phyloP scores from a whole-genome alignment of 768 basidiomycete genomes.

The Boletus speciosus region DNA sequence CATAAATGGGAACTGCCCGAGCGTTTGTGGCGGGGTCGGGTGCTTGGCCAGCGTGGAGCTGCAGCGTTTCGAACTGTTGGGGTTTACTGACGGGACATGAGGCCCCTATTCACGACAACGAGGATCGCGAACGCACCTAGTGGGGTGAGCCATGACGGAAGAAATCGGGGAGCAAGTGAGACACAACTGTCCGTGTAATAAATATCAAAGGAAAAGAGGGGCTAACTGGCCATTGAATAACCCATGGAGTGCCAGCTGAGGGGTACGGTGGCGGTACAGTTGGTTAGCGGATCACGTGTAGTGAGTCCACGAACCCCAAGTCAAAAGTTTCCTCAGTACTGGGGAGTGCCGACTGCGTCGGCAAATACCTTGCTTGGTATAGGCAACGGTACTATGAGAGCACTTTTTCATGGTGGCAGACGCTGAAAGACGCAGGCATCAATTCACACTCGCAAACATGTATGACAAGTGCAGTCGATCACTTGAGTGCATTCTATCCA shows the following conservation, averaged over 20 bases:
- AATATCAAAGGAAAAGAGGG: not conserved
- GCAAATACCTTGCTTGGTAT: too few species aligned
- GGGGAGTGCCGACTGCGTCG: too few species aligned
- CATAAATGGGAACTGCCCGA: slow-evolving; percentile 76
- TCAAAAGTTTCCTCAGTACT: not conserved
- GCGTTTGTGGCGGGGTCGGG: slow-evolving; percentile 66
- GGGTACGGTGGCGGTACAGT: not conserved
- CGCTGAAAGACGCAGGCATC: too few species aligned
- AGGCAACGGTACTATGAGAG: too few species aligned
- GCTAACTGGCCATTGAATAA: not conserved
- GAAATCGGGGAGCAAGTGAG: not conserved
- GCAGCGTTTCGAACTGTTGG: slow-evolving; percentile 70
- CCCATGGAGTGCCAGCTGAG: too few species aligned
- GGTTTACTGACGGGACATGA: not conserved
- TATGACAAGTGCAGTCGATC: too few species aligned
- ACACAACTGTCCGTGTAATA: not conserved
- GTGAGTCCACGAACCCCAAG: not conserved
- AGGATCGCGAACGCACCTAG: slow-evolving; percentile 1
- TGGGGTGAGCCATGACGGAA: not conserved
- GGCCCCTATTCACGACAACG: not conserved
- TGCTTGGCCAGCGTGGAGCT: slow-evolving; percentile 70
- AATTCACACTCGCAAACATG: too few species aligned
- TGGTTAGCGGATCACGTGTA: not conserved
- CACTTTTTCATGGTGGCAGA: too few species aligned
- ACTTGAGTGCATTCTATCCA: too few species aligned